Conservation (phyloP, 768 basidiomycete genomes). For the Xerocomellus chrysenteron region DNA sequence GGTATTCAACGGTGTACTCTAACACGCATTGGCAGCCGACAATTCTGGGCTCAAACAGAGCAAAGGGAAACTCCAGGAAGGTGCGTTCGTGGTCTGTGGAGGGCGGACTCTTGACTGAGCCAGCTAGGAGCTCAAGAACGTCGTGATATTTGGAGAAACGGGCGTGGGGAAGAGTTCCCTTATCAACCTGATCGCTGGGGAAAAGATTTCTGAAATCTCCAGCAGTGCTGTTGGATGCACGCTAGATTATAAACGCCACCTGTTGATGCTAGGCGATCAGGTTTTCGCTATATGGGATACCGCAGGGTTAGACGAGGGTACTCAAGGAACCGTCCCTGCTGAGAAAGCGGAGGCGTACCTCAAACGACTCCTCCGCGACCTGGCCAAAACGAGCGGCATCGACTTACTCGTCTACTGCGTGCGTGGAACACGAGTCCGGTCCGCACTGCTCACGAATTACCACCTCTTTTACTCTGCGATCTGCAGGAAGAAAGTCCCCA, state of each 20-base stretch:
- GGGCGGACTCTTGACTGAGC: background rate
- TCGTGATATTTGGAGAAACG: constrained; percentile 23
- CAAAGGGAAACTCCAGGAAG: constrained; percentile 1
- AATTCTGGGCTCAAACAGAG: background rate
- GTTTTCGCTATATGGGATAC: constrained; percentile 25
- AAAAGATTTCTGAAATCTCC: constrained; percentile 12
- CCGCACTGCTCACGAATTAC: constrained; percentile 35
- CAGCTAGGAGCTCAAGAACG: constrained; percentile 11
- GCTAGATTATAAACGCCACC: constrained; percentile 1
- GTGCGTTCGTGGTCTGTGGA: background rate
- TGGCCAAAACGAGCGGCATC: constrained; percentile 11
- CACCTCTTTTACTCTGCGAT: constrained; percentile 39
- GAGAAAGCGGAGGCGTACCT: constrained; percentile 30
- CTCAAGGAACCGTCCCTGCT: constrained; percentile 21
- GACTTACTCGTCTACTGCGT: constrained; percentile 32
- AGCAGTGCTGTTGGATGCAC: constrained; percentile 25
- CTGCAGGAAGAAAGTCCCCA: constrained; percentile 39
- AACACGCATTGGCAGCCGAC: constrained; percentile 8
- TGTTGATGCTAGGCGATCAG: constrained; percentile 9
- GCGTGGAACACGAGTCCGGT: constrained; percentile 20
- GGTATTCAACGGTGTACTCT: background rate
- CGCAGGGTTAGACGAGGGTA: constrained; percentile 25
- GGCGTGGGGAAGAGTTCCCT: constrained; percentile 27
- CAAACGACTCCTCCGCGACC: constrained; percentile 23
- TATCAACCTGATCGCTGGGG: constrained; percentile 20